These are phyloP conservation scores for Hexamita inflata DNA, from an alignment of 208 protist species.

Conservation along the genomic window DNA sequence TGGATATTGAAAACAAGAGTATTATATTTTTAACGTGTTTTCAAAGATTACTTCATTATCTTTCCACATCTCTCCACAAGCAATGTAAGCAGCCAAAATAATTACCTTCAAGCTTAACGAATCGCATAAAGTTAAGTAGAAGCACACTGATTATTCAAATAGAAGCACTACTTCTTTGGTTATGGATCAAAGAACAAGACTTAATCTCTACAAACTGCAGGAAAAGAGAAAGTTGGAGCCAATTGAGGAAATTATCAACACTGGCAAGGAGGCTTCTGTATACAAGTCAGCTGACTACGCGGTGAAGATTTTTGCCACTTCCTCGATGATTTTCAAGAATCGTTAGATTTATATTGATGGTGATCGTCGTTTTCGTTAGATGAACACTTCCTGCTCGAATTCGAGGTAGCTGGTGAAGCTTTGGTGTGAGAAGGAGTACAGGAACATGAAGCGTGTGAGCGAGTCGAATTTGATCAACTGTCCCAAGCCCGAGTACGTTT, in stretches of 20 bases:
- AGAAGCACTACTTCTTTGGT: constrained; percentile 50
- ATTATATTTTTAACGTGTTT: no score
- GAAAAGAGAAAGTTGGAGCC: constrained; percentile 68
- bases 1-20: no score
- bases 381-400: constrained; percentile 88
- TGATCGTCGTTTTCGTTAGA: constrained; percentile 76
- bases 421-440: constrained; percentile 95
- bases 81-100: no score
- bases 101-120: no score
- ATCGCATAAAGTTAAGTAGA: neutral
- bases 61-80: no score
- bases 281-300: constrained; percentile 33
- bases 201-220: constrained; percentile 93
- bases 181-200: constrained; percentile 83
- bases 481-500: constrained; percentile 66
- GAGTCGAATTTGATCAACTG: constrained; percentile 59
- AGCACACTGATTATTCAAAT: neutral
- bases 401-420: constrained; percentile 66
- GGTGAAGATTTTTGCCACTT: constrained; percentile 98
- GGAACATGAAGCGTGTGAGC: constrained; percentile 73
- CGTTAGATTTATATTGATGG: constrained; percentile 86
- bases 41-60: no score
- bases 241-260: constrained; percentile 91
- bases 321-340: constrained; percentile 96
- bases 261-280: constrained; percentile 71